These are phyloP conservation scores for Russula emetica DNA, from an alignment of 768 basidiomycete genomes.

Conservation along the genomic window DNA sequence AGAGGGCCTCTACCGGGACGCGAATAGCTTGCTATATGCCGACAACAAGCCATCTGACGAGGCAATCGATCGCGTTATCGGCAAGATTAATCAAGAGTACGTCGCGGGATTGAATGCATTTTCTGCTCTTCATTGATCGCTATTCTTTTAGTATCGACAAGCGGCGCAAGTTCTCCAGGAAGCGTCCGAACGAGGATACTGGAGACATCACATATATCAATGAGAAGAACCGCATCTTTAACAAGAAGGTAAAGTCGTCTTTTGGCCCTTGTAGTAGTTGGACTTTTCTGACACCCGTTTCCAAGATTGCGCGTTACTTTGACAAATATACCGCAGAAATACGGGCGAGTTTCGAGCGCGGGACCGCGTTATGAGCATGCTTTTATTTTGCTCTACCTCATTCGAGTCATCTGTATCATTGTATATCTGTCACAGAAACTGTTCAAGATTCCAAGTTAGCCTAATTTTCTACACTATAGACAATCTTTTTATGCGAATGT, in stretches of 20 bases:
- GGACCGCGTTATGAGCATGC: conserved; percentile 69
- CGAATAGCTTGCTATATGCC: conserved; percentile 88
- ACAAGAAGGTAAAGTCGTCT: conserved; percentile 71
- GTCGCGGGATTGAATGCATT: conserved; percentile 35
- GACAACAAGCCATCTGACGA: conserved; percentile 96
- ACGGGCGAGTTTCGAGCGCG: conserved; percentile 95
- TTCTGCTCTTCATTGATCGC: conserved; percentile 8
- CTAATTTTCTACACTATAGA: not conserved
- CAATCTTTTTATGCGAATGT: no score
- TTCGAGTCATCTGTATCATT: conserved; percentile 18
- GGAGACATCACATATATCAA: conserved; percentile 99
- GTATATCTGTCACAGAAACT: conserved; percentile 9
- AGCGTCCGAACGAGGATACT: conserved; percentile 85
- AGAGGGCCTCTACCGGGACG: conserved; percentile 88
- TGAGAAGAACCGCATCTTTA: conserved; percentile 95
- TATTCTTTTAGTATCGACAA: conserved; percentile 66
- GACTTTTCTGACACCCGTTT: conserved; percentile 7
- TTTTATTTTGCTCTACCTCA: not conserved
- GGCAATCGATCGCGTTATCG: conserved; percentile 86
- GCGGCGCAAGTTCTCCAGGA: conserved; percentile 85
- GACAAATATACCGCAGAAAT: conserved; percentile 97
- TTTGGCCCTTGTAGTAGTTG: not conserved
- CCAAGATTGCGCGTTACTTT: conserved; percentile 87
- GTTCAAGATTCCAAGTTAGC: not conserved
- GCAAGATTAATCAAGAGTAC: conserved; percentile 91